Percentiles rank a stretch among this genome's conserved stretches.
Conservation (phyloP, 139 green algal species). For the Chlorella sorokiniana region DNA sequence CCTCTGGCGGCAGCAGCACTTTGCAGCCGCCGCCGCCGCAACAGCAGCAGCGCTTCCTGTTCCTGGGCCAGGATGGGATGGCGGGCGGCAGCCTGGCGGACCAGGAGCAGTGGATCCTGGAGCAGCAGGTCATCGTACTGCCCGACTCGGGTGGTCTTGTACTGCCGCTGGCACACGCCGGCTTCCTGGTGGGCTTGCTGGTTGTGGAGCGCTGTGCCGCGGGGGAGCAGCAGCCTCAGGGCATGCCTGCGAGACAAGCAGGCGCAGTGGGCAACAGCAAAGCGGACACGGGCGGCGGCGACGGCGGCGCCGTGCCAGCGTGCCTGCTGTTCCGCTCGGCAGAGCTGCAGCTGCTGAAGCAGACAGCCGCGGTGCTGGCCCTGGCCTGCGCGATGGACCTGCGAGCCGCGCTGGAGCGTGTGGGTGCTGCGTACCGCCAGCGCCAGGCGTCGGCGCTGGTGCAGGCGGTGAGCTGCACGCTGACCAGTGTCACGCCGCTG, state of each 20-base stretch:
- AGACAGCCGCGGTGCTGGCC: constrained; percentile 54
- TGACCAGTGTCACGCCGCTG: no score
- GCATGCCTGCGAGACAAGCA: background rate
- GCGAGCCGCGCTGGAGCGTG: constrained; percentile 48
- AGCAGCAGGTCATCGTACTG: constrained; percentile 64
- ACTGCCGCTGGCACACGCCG: constrained; percentile 56
- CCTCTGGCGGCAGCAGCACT: background rate
- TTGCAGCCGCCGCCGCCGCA: background rate
- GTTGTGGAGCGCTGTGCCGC: constrained; percentile 52
- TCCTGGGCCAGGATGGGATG: constrained; percentile 24
- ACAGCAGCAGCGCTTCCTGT: constrained; percentile 22
- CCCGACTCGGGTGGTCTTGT: constrained; percentile 61
- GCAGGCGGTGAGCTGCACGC: constrained; percentile 29
- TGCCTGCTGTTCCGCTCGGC: constrained; percentile 18
- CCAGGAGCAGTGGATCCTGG: constrained; percentile 58
- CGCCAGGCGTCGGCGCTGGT: constrained; percentile 53
- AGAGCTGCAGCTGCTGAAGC: constrained; percentile 54
- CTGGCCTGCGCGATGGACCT: constrained; percentile 68
- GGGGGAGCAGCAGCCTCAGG: background rate
- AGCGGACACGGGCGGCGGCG: no score
- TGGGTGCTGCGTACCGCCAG: constrained; percentile 34
- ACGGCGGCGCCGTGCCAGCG: background rate
- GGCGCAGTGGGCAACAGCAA: background rate
- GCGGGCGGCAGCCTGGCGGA: constrained; percentile 17
- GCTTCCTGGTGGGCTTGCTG: constrained; percentile 66